Base-by-base conservation (phyloP, 2,329 filamentous ascomycete genomes). In the Diplodia scrobiculata region DNA sequence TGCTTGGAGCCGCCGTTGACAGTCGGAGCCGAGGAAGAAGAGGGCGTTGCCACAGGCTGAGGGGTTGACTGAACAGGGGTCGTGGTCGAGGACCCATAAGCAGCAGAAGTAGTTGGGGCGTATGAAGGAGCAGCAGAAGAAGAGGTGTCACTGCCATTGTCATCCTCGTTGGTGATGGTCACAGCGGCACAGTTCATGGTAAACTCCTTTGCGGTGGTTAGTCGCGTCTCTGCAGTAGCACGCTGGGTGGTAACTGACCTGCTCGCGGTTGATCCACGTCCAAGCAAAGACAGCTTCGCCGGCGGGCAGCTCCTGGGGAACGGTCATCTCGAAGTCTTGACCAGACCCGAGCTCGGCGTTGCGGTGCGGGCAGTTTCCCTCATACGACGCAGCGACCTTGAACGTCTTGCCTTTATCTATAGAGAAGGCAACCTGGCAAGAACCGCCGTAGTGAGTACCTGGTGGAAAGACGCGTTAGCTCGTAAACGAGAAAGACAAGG, bases 191-290 rank as follows among this genome's bases (percentile, higher is more conserved):
- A 83, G 63, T 78, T 79, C 76, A 79, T 79, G 68, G 78, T 79
- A 67, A 79, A 75, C 67, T 82, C 80, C 63, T 65, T 14, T 13
- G 29, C 6, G 19, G 29, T 5, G 6, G 25, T 59, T 14, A 59
- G 38, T 32, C 6, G 27, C 32, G 6, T 55, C 5, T 60, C 17
- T 19, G 2, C 7, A n/a, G 4, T 74, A 72, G 63, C 74, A 29
- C 4, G 7, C 13, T 27, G 55, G 68, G 78, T 74, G 17, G 10
- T 25, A 25, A 36, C 50, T 47, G 27, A 53, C 62, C 63, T 79
- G 74, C 70, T 82, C 80, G 29, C 81, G 77, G 63, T 83, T 83
- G 53, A 81, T 71, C 81, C 81, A 83, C 1, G 78, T 78, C 81
- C 80, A 82, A 0, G 76, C 77, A 67, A 83, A 82, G 17, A 83